Conservation (phyloP, 1,284 basidiomycete species). For the Ganoderma sp. region DNA sequence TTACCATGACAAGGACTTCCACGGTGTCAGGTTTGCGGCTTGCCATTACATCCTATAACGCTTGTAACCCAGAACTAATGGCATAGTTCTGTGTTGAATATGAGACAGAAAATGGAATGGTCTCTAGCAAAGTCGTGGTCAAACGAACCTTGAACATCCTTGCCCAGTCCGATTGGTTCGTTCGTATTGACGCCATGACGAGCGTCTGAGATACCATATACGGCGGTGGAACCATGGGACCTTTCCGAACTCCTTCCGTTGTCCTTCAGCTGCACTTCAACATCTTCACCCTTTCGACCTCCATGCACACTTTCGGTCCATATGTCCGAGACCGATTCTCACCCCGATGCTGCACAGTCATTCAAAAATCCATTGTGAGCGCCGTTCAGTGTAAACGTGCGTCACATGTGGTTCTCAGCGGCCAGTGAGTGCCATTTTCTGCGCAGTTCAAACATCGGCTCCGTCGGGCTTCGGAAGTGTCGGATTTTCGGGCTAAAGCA, state of each 20-base stretch:
- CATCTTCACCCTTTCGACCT: neutral
- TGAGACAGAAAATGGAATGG: too few species aligned
- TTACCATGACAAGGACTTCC: too few species aligned
- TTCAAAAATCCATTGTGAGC: conserved; percentile 33
- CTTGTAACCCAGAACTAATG: too few species aligned
- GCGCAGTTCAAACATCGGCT: neutral
- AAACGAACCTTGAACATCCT: neutral
- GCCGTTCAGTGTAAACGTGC: neutral
- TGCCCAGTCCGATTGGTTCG: neutral
- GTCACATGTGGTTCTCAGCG: neutral
- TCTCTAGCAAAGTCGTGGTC: too few species aligned
- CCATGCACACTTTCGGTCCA: conserved; percentile 14
- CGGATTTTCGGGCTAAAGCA: neutral
- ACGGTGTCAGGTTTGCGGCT: too few species aligned
- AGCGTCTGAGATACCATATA: conserved; percentile 1
- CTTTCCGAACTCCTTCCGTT: neutral
- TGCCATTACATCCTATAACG: too few species aligned
- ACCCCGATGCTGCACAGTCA: conserved; percentile 19
- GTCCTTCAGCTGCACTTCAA: neutral
- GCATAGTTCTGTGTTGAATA: too few species aligned
- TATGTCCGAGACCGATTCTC: conserved; percentile 33
- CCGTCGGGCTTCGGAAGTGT: neutral
- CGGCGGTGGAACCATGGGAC: neutral
- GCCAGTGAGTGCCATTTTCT: neutral
- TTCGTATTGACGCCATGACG: neutral